A percentile compares a stretch with the other conserved stretches of the same genome.
phyloP scores from a whole-genome alignment of 2,329 filamentous ascomycete genomes.

The Trichoderma koningii region DNA sequence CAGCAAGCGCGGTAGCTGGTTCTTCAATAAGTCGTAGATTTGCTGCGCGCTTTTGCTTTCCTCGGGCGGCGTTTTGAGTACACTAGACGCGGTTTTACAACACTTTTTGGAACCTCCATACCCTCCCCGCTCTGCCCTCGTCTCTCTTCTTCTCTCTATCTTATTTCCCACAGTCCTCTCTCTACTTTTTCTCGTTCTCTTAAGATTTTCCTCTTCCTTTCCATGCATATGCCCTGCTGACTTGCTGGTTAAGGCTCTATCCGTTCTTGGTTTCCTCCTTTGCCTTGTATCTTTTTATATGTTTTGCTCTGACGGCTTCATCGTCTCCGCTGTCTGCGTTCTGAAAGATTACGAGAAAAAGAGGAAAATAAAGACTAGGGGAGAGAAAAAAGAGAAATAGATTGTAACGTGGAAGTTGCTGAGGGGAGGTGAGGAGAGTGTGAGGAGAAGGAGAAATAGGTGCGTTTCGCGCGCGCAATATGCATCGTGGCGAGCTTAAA shows the following conservation, averaged over 20 bases:
- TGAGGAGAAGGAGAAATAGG: not conserved
- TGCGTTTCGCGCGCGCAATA: not conserved
- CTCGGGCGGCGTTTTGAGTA: constrained; percentile 34
- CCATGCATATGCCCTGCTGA: constrained; percentile 20
- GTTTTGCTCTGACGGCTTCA: constrained; percentile 15
- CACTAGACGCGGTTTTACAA: constrained; percentile 26
- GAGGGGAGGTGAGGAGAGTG: not conserved
- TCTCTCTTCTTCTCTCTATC: not conserved
- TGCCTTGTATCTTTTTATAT: constrained; percentile 25
- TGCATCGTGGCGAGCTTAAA: constrained; percentile 19
- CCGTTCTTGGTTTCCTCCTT: constrained; percentile 28
- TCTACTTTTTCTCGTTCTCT: not conserved
- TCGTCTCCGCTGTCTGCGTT: constrained; percentile 15
- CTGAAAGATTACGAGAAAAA: constrained; percentile 24
- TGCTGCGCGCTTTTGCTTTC: constrained; percentile 25
- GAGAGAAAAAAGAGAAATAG: not conserved
- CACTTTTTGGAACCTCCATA: constrained; percentile 28
- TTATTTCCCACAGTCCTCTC: not conserved
- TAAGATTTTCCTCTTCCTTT: constrained; percentile 24
- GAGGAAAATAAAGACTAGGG: constrained; percentile 15
- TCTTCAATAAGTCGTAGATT: constrained; percentile 64
- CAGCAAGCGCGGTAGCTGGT: constrained; percentile 73
- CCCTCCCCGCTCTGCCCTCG: constrained; percentile 24
- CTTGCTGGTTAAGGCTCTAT: constrained; percentile 30
- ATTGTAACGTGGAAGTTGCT: constrained; percentile 23